phyloP scores from a whole-genome alignment of 2,329 filamentous ascomycete genomes.

The Stagonosporopsis cucurbitacearum region DNA sequence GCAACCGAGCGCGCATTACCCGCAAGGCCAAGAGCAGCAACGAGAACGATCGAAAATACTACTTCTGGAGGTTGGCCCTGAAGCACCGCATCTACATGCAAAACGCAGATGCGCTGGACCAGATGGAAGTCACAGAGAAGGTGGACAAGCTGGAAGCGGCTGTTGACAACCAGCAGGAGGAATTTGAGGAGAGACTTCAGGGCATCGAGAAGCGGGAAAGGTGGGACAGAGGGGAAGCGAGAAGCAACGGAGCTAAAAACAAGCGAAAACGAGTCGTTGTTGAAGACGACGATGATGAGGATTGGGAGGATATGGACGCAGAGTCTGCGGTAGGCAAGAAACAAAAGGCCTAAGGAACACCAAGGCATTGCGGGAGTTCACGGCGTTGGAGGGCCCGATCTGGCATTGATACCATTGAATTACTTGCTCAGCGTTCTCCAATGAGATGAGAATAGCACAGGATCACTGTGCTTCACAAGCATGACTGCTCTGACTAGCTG shows the following conservation, averaged over 20 bases:
- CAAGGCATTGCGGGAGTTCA: conserved; percentile 3
- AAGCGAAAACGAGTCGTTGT: conserved; percentile 47
- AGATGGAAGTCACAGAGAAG: conserved; percentile 72
- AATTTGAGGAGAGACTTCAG: conserved; percentile 73
- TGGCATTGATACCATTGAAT: conserved; percentile 11
- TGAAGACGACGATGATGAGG: conserved; percentile 49
- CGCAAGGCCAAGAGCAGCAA: conserved; percentile 57
- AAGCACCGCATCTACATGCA: conserved; percentile 79
- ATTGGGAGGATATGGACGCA: conserved; percentile 45
- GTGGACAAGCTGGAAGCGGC: conserved; percentile 76
- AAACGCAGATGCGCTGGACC: conserved; percentile 73
- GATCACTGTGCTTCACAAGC: not conserved
- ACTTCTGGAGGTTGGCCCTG: conserved; percentile 75
- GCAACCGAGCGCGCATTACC: conserved; percentile 54
- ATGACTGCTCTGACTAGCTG: not conserved
- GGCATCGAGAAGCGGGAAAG: conserved; percentile 47
- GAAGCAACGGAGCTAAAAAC: conserved; percentile 24
- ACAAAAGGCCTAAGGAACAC: conserved; percentile 23
- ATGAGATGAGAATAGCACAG: not conserved
- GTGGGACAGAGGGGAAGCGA: conserved; percentile 27
- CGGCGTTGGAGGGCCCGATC: conserved; percentile 3
- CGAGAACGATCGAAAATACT: conserved; percentile 67
- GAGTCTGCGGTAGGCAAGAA: conserved; percentile 24
- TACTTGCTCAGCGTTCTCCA: not conserved
- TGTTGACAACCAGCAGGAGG: conserved; percentile 70